phyloP scores from a whole-genome alignment of 371 early-diverging fungal species.

The Apophysomyces elegans region DNA sequence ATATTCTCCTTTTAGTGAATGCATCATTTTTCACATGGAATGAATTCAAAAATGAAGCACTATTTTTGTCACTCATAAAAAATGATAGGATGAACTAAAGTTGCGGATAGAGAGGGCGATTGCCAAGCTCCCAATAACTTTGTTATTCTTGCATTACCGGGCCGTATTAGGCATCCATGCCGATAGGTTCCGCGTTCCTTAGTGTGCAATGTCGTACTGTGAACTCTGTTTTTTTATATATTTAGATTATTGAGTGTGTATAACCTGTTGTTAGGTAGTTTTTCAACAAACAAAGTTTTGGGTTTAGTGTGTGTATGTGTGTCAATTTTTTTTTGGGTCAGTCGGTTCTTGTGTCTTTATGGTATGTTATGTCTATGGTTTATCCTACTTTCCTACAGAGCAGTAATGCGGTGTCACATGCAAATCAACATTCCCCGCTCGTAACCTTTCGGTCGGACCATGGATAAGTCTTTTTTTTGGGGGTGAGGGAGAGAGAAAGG shows the following conservation, averaged over 20 bases:
- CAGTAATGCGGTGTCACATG: too few species aligned
- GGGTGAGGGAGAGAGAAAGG: not conserved
- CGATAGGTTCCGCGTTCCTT: constrained; percentile 3
- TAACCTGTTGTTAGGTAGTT: too few species aligned
- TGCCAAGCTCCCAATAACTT: not conserved
- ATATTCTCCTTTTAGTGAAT: not conserved
- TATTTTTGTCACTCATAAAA: not conserved
- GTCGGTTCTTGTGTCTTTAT: too few species aligned
- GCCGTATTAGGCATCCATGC: constrained; percentile 6
- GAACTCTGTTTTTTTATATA: not conserved
- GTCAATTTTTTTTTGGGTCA: too few species aligned
- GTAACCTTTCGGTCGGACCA: not conserved
- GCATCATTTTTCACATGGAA: not conserved
- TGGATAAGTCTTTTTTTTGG: not conserved
- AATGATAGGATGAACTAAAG: too few species aligned
- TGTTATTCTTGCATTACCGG: not conserved
- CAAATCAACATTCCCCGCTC: too few species aligned
- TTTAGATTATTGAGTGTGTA: too few species aligned
- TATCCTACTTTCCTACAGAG: too few species aligned
- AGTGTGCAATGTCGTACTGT: not conserved
- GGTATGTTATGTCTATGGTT: too few species aligned
- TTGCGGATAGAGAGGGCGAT: too few species aligned
- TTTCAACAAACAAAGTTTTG: too few species aligned
- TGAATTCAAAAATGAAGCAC: not conserved
- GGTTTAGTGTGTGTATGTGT: too few species aligned